These are phyloP conservation scores for Pichia eremophila DNA, from an alignment of 805 yeast genomes.

Conservation along the genomic window DNA sequence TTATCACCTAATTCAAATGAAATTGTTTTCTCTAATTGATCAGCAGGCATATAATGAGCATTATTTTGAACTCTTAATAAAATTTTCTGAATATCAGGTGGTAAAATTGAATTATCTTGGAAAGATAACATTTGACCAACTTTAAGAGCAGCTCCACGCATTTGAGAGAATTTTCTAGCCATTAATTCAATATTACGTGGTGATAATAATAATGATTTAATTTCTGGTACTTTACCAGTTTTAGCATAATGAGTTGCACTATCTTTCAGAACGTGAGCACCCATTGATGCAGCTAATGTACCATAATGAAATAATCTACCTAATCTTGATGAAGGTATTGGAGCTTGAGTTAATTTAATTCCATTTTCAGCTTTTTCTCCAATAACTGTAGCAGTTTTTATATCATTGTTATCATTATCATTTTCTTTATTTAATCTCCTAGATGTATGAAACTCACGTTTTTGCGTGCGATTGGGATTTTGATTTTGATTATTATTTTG, in stretches of 20 bases:
- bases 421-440: conserved; percentile 1
- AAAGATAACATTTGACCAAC: conserved; percentile 95
- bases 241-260: conserved; percentile 59
- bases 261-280: conserved; percentile 72
- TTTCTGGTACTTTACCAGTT: conserved; percentile 33
- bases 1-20: conserved; percentile 60
- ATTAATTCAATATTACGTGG: conserved; percentile 80
- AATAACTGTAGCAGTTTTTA: conserved; percentile 7
- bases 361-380: conserved; percentile 30
- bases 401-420: neutral
- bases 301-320: conserved; percentile 91
- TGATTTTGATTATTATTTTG: neutral
- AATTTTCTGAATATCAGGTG: conserved; percentile 74
- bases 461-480: conserved; percentile 3
- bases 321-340: conserved; percentile 82
- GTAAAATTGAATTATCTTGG: conserved; percentile 80
- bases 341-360: conserved; percentile 47
- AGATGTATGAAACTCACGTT: conserved; percentile 8
- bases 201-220: conserved; percentile 56
- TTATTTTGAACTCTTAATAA: conserved; percentile 80
- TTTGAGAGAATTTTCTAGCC: conserved; percentile 78
- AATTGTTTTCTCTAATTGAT: conserved; percentile 75
- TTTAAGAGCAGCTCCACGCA: conserved; percentile 98
- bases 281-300: conserved; percentile 82
- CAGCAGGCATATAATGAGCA: conserved; percentile 94